A percentile compares a stretch with the other conserved stretches of the same genome.
Conservation (phyloP, 352 stramenopile genomes). For the Phytophthora litchii region DNA sequence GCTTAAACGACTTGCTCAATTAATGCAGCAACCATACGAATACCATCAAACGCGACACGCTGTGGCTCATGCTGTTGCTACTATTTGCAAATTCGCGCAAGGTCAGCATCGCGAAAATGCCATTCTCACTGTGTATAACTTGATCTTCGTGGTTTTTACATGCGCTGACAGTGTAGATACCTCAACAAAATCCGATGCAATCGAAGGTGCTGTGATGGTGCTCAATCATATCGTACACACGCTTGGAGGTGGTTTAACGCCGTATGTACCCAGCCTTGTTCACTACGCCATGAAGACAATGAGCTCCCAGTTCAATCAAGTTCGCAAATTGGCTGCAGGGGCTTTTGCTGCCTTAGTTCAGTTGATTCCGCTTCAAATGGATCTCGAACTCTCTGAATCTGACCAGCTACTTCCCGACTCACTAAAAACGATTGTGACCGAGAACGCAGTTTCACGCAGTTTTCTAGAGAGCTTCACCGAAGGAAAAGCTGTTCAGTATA, state of each 20-base stretch:
- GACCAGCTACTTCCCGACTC: constrained; percentile 12
- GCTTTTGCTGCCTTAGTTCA: constrained; percentile 75
- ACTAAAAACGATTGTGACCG: constrained; percentile 35
- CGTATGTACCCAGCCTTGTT: constrained; percentile 72
- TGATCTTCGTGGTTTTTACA: constrained; percentile 49
- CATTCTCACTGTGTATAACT: constrained; percentile 59
- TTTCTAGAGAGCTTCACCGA: constrained; percentile 72
- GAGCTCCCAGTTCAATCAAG: constrained; percentile 44
- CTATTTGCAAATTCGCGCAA: constrained; percentile 49
- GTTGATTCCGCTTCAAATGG: constrained; percentile 78
- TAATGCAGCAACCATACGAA: constrained; percentile 36
- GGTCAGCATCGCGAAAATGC: constrained; percentile 34
- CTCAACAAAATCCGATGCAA: constrained; percentile 11
- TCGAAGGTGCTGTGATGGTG: constrained; percentile 60
- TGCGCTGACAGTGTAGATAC: not conserved
- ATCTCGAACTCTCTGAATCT: constrained; percentile 40
- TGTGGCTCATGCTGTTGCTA: constrained; percentile 51
- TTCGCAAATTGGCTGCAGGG: constrained; percentile 56
- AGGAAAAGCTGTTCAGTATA: constrained; percentile 57
- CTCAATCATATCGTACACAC: constrained; percentile 54
- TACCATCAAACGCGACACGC: constrained; percentile 31
- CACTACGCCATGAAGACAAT: constrained; percentile 75
- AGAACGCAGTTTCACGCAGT: constrained; percentile 66
- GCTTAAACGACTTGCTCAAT: constrained; percentile 38
- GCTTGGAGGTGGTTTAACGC: constrained; percentile 42